A percentile compares a stretch with the other conserved stretches of the same genome.
Evolutionary conservation across 352 stramenopile species (phyloP).

Genomic region (Phytophthora podocarpi): DNA sequence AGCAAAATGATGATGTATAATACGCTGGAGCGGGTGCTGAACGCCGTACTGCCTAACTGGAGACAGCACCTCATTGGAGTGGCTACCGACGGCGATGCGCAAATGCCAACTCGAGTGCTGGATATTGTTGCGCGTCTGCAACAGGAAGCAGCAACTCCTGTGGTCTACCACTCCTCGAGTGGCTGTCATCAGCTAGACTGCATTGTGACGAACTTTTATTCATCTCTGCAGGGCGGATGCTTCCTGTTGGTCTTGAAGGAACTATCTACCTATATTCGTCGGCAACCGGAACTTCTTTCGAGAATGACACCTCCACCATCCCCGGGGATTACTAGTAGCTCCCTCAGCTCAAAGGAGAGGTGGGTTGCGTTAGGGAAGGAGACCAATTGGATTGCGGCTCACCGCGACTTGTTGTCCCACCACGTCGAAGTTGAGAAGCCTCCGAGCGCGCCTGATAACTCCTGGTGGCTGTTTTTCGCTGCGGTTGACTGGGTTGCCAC

Average conservation of each 20-base stretch:
- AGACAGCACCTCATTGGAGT: conserved; percentile 41
- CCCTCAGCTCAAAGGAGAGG: conserved; percentile 15
- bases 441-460: conserved; percentile 32
- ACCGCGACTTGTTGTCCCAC: conserved; percentile 56
- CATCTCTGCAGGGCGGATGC: conserved; percentile 42
- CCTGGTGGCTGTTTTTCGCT: conserved; percentile 68
- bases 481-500: conserved; percentile 56
- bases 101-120: conserved; percentile 30
- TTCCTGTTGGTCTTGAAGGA: conserved; percentile 44
- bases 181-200: conserved; percentile 40
- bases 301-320: conserved; percentile 28
- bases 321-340: neutral
- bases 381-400: conserved; percentile 57
- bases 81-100: conserved; percentile 39
- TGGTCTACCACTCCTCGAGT: conserved; percentile 41
- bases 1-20: conserved; percentile 37
- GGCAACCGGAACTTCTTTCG: conserved; percentile 35
- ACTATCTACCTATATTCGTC: conserved; percentile 38
- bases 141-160: conserved; percentile 22
- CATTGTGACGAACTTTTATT: conserved; percentile 51
- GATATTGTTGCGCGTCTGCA: conserved; percentile 39
- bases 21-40: conserved; percentile 39
- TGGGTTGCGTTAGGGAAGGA: conserved; percentile 45
- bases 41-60: conserved; percentile 46
- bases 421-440: conserved; percentile 41